Evolutionary conservation across 306 rosid genomes (phyloP).

Genomic region (Pterocarpus santalinus): DNA sequence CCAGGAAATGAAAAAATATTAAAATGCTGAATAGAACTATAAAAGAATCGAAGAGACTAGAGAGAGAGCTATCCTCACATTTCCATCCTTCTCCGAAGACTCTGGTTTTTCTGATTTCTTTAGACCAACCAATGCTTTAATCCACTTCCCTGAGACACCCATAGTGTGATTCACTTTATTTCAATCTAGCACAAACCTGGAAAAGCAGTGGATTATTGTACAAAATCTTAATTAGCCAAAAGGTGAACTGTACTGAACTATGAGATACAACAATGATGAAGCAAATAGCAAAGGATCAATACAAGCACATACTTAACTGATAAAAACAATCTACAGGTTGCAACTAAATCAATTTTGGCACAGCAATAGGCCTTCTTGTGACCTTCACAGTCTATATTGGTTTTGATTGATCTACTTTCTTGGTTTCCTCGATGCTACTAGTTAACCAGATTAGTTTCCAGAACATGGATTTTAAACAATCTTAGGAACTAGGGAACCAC

Average conservation of each 20-base stretch:
- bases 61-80: conserved; percentile 48
- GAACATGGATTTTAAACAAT: conserved; percentile 14
- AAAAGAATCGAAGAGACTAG: background rate
- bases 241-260: conserved; percentile 10
- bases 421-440: background rate
- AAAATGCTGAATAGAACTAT: background rate
- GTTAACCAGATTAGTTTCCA: background rate
- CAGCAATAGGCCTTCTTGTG: background rate
- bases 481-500: background rate
- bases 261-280: conserved; percentile 5
- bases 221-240: background rate
- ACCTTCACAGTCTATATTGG: background rate
- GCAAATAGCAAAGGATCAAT: background rate
- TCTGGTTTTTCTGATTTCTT: conserved; percentile 82
- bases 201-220: background rate
- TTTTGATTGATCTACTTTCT: background rate
- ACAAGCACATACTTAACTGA: background rate
- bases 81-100: conserved; percentile 73
- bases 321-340: background rate
- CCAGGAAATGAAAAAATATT: conserved; percentile 11
- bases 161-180: conserved; percentile 56
- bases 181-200: conserved; percentile 53
- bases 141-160: conserved; percentile 98
- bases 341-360: conserved; percentile 19
- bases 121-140: conserved; percentile 83